A percentile compares a stretch with the other conserved stretches of the same genome.
phyloP scores from a whole-genome alignment of 495 filamentous ascomycete genomes.

The Elaphomyces granulatus region DNA sequence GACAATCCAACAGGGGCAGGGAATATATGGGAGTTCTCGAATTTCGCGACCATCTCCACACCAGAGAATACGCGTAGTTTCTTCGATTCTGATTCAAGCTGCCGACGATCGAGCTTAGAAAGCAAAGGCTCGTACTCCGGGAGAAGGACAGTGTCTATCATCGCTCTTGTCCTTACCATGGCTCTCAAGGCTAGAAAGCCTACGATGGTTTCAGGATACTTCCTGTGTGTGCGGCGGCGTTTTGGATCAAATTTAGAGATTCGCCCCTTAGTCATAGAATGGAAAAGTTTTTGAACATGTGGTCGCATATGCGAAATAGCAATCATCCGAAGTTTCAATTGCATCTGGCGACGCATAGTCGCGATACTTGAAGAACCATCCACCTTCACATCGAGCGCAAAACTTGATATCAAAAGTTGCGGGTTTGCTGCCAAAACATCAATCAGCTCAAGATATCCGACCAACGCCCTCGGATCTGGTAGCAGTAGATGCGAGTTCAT shows the following conservation, averaged over 20 bases:
- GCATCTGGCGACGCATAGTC: conserved; percentile 16
- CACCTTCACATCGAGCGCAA: conserved; percentile 13
- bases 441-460: conserved; percentile 18
- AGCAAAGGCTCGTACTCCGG: conserved; percentile 12
- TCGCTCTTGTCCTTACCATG: conserved; percentile 13
- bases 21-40: conserved; percentile 4
- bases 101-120: conserved; percentile 15
- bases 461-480: conserved; percentile 22
- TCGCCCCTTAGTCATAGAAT: conserved; percentile 13
- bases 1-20: too few species aligned
- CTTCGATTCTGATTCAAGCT: conserved; percentile 12
- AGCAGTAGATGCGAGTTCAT: conserved; percentile 32
- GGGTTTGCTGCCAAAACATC: conserved; percentile 15
- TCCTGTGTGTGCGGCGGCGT: conserved; percentile 5
- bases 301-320: conserved; percentile 18
- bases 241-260: neutral
- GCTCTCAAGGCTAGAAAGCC: conserved; percentile 12
- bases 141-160: conserved; percentile 22
- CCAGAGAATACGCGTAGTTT: conserved; percentile 23
- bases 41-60: conserved; percentile 7
- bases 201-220: conserved; percentile 2
- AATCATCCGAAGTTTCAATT: conserved; percentile 12
- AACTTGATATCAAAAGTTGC: conserved; percentile 17
- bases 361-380: conserved; percentile 6
- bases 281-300: conserved; percentile 16